Base-by-base conservation (phyloP, 331 rosid species). In the Arachis monticola region DNA sequence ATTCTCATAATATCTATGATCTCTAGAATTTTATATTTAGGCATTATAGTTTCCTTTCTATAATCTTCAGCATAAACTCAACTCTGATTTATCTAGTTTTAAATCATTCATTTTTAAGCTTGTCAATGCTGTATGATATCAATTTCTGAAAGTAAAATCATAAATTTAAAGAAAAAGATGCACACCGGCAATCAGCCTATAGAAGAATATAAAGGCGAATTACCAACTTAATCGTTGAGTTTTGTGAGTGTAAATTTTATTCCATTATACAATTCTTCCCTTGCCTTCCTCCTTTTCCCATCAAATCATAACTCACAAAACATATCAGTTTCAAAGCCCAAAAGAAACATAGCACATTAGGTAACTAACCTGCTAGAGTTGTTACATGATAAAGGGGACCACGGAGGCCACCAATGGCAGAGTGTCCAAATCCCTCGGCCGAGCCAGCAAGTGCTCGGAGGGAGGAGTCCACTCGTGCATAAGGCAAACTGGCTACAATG, bases 371-470 rank as follows among this genome's bases (percentile, higher is more conserved):
- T 69, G 88, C 87, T n/a, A 92, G 82, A 66, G 90, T 83, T 2
- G 92, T 94, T 48, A 94, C 99, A 42, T 55, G 88, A 77, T 85
- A 76, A 69, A 94, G 72, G 41, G 88, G 79, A 30, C 96, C 99
- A 56, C 88, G 91, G 69, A 94, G 90, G 9, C 99, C 99, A 52
- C 97, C 99, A 70, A 92, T 75, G 2, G 97, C 92, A 55, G 30
- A 80, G 67, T 89, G 93, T 27, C 96, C 99, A 48, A 90, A 94
- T n/a, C 99, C 99, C 75, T 94, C 89, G 4, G 99, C 99, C 46
- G 87, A 93, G 42, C 69, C 79, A 30, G 97, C 90, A 59, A 94
- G 90, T 64, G 92, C 84, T 4, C 96, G 96, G 65, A 94, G 80
- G 77, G 73, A 52, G 52, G 87, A 62, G 78, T 94, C 95, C 72